phyloP scores from a whole-genome alignment of 2,329 filamentous ascomycete species.

The Hypoxylon sp. region DNA sequence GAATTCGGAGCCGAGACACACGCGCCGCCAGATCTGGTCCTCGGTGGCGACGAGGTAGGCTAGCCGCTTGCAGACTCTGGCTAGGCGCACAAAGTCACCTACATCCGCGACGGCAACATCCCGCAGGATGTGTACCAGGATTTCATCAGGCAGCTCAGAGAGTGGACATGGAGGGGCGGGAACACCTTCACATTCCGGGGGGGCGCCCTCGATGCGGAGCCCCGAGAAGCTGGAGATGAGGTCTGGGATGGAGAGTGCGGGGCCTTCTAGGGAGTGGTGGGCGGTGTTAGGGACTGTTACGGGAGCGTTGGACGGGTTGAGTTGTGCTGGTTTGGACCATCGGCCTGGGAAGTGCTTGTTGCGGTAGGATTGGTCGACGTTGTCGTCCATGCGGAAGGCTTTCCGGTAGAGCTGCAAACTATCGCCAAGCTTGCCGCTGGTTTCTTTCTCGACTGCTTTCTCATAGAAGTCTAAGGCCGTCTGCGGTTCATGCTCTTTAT shows the following conservation, averaged over 20 bases:
- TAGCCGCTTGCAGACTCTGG: slow-evolving; percentile 86
- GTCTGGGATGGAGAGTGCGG: slow-evolving; percentile 69
- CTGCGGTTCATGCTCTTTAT: slow-evolving; percentile 46
- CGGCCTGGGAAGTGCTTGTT: slow-evolving; percentile 88
- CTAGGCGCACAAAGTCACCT: slow-evolving; percentile 78
- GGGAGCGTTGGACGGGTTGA: slow-evolving; percentile 59
- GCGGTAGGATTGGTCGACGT: slow-evolving; percentile 87
- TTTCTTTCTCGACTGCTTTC: slow-evolving; percentile 88
- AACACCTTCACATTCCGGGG: slow-evolving; percentile 77
- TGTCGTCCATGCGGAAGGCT: slow-evolving; percentile 89
- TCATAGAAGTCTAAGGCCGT: slow-evolving; percentile 93
- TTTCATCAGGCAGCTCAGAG: slow-evolving; percentile 81
- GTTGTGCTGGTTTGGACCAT: slow-evolving; percentile 59
- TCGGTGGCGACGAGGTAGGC: slow-evolving; percentile 88
- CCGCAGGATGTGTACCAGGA: slow-evolving; percentile 81
- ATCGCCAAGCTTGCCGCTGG: slow-evolving; percentile 85
- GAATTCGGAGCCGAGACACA: slow-evolving; percentile 77
- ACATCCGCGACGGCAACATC: slow-evolving; percentile 81
- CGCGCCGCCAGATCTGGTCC: slow-evolving; percentile 84
- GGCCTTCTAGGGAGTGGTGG: slow-evolving; percentile 68
- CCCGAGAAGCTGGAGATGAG: slow-evolving; percentile 81
- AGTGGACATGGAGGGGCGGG: slow-evolving; percentile 85
- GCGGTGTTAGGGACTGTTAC: slow-evolving; percentile 65
- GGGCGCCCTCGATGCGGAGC: slow-evolving; percentile 75
- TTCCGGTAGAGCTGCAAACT: slow-evolving; percentile 89